Percentiles rank a stretch among this genome's conserved stretches.
These are phyloP conservation scores for Dothistroma septosporum DNA, from an alignment of 2,329 filamentous ascomycete genomes.

Conservation along the genomic window DNA sequence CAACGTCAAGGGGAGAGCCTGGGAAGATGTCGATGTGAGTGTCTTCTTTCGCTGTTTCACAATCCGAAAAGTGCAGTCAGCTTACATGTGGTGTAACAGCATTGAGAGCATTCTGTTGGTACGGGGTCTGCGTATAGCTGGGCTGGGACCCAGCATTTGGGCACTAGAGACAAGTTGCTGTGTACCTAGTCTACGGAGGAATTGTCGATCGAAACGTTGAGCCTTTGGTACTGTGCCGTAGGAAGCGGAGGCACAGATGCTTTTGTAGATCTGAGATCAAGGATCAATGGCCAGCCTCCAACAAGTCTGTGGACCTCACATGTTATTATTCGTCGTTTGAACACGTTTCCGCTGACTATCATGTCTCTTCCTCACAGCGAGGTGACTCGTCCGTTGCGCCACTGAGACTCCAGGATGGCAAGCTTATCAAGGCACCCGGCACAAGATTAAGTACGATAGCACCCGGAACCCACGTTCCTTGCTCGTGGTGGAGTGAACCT, in stretches of 20 bases:
- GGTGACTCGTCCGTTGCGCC: not conserved
- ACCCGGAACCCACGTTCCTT: not conserved
- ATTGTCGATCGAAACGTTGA: not conserved
- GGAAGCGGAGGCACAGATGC: conserved; percentile 2
- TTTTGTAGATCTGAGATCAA: conserved; percentile 9
- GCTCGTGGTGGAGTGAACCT: conserved; percentile 6
- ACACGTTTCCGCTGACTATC: not conserved
- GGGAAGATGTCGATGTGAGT: conserved; percentile 64
- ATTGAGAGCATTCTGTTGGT: conserved; percentile 10
- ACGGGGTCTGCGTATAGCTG: not conserved
- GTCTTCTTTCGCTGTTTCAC: not conserved
- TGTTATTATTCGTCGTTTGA: not conserved
- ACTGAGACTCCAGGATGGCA: not conserved
- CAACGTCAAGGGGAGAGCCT: conserved; percentile 81
- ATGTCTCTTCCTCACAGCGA: not conserved
- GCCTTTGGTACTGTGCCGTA: not conserved
- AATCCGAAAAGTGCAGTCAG: conserved; percentile 9
- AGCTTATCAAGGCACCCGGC: not conserved
- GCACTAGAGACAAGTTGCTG: not conserved
- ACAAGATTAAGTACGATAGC: not conserved
- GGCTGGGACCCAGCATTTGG: conserved; percentile 1
- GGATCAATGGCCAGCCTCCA: conserved; percentile 1
- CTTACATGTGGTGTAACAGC: conserved; percentile 18
- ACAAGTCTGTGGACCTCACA: not conserved
- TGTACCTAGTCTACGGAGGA: not conserved